phyloP scores from a whole-genome alignment of 192 early-diverging fungal species.

The Coemansia sp. region DNA sequence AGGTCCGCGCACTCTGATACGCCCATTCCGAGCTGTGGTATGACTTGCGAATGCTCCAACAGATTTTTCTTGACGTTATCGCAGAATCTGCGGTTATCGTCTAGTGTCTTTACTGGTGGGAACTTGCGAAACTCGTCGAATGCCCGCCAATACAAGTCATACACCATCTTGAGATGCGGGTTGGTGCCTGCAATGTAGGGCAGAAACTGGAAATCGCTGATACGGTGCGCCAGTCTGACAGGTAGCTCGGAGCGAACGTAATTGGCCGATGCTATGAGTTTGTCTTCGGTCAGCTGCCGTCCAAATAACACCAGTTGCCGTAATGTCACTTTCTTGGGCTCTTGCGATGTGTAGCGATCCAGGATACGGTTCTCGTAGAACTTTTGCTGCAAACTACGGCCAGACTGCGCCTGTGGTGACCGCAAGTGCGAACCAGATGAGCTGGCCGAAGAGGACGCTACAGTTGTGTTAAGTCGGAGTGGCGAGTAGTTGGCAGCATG shows the following conservation, averaged over 20 bases:
- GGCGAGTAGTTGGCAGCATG: not conserved
- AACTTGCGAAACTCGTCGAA: constrained; percentile 81
- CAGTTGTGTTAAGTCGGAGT: constrained; percentile 14
- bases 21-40: constrained; percentile 87
- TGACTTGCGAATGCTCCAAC: constrained; percentile 78
- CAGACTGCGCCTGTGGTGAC: constrained; percentile 19
- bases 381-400: constrained; percentile 60
- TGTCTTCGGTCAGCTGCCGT: constrained; percentile 79
- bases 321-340: constrained; percentile 79
- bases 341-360: constrained; percentile 79
- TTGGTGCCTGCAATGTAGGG: constrained; percentile 94
- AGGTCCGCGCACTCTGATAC: constrained; percentile 79
- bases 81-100: constrained; percentile 84
- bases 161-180: constrained; percentile 82
- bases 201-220: constrained; percentile 89
- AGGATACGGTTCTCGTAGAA: constrained; percentile 93
- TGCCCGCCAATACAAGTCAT: constrained; percentile 91
- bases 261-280: constrained; percentile 84
- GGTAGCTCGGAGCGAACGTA: constrained; percentile 90
- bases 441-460: not conserved
- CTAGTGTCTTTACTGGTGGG: constrained; percentile 70
- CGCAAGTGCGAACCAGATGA: constrained; percentile 13
- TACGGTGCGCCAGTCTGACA: constrained; percentile 87
- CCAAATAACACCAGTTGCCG: constrained; percentile 92
- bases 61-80: constrained; percentile 71